These are phyloP conservation scores for Hylodesmum podocarpum DNA, from an alignment of 306 rosid genomes.

Conservation along the genomic window DNA sequence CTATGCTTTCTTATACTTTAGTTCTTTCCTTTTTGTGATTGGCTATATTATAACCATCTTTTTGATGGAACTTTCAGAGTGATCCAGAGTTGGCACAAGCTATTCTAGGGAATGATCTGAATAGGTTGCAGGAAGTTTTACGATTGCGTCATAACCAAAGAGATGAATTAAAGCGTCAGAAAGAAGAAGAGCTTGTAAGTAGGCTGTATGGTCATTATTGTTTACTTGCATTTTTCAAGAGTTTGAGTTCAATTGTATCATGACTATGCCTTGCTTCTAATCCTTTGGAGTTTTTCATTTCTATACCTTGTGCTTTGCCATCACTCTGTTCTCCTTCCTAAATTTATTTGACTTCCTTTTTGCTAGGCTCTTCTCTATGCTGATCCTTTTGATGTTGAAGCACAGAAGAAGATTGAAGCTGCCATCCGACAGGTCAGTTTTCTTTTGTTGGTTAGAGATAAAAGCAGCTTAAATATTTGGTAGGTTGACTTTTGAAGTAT, in stretches of 20 bases:
- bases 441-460: neutral
- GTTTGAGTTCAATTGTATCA: constrained; percentile 9
- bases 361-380: constrained; percentile 88
- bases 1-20: constrained; percentile 12
- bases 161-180: constrained; percentile 59
- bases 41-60: constrained; percentile 21
- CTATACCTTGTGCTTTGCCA: neutral
- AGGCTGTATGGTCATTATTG: neutral
- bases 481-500: neutral
- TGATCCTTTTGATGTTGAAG: constrained; percentile 96
- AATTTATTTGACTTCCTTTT: constrained; percentile 11
- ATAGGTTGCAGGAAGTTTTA: constrained; percentile 71
- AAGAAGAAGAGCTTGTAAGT: constrained; percentile 88
- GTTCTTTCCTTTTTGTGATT: neutral
- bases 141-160: constrained; percentile 60
- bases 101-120: constrained; percentile 74
- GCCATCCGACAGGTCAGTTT: constrained; percentile 81
- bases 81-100: constrained; percentile 96
- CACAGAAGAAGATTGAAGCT: constrained; percentile 98
- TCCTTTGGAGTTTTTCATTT: neutral
- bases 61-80: constrained; percentile 45
- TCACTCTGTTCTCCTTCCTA: neutral
- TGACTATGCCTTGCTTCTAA: constrained; percentile 7
- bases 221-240: constrained; percentile 23
- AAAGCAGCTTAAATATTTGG: neutral